Base-by-base conservation (phyloP, 148 eudicot species). In the Simmondsia chinensis region DNA sequence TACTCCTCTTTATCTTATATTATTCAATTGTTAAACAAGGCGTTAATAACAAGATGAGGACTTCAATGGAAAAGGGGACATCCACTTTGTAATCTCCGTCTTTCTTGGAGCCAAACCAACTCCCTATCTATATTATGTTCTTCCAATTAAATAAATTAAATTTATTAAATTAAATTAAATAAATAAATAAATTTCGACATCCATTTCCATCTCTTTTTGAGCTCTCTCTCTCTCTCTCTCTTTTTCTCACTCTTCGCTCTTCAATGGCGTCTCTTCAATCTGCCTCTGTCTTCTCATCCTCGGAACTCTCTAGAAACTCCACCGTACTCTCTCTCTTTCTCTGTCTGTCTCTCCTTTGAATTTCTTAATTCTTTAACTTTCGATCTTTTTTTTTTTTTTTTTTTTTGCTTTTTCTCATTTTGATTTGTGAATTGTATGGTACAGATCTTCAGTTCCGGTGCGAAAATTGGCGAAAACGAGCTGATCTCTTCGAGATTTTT, bases 81-180 rank as follows among this genome's bases (percentile, higher is more conserved):
- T 43, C 31, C 37, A 61, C 87, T 68, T 82, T 42, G 93, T 43
- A 56, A 56, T 66, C 93, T 87, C 96, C 96, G 96, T 47, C 87
- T 59, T 82, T 72, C 49, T 76, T 70, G 88, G 94, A 78, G 70
- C 23, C 41, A 54, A 43, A n/a, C 19, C 40, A 14, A 39, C 28
- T 18, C 20, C 23, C 14, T 12, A 23, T 11, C 19, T 36, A 15
- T 16, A 28, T 5, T 28, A 5, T 5, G 31, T 5, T 28, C 31
- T 28, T 28, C 5, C 5, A 28, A 9, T 5, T 5, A 28, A 28
- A 28, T 5, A 28, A 28, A 28, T 5, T 5, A 28, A 9, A 28
- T 5, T 9, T 28, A 9, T 5, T 28, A 28, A 9, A 5, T 28
- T 28, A 28, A 31, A 5, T 48, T 9, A 25, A 17, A 17, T 2